Evolutionary conservation across 768 basidiomycete species (phyloP).

Genomic region (Sarcomyxa edulis): DNA sequence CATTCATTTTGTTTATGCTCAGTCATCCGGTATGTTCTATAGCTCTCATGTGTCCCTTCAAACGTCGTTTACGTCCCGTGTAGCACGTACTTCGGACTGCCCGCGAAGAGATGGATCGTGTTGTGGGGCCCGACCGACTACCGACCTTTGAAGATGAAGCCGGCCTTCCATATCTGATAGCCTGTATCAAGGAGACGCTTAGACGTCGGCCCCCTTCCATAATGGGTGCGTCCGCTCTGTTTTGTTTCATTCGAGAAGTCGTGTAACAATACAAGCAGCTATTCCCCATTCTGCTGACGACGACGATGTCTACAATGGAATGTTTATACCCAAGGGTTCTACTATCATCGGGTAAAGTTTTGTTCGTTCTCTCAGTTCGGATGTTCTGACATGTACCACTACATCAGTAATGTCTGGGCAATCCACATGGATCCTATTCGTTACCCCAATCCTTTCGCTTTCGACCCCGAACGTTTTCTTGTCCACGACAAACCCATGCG

Average conservation of each 20-base stretch:
- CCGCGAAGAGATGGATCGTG: constrained; percentile 45
- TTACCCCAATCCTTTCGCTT: constrained; percentile 20
- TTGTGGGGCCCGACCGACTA: constrained; percentile 30
- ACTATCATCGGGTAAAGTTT: constrained; percentile 14
- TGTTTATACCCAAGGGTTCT: constrained; percentile 14
- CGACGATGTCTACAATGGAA: constrained; percentile 10
- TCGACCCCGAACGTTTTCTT: constrained; percentile 26
- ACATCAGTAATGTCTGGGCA: constrained; percentile 17
- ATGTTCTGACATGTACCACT: no score
- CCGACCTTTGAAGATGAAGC: constrained; percentile 35
- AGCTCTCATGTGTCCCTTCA: no score
- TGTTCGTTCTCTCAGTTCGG: no score
- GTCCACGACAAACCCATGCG: constrained; percentile 11
- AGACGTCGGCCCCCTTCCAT: constrained; percentile 45
- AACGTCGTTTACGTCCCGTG: no score
- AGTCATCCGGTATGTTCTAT: no score
- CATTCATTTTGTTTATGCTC: no score
- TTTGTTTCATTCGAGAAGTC: no score
- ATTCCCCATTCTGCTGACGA: constrained; percentile 14
- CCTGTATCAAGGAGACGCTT: constrained; percentile 40
- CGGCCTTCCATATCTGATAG: constrained; percentile 43
- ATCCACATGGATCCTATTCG: constrained; percentile 20
- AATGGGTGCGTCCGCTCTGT: no score
- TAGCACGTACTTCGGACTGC: constrained; percentile 48
- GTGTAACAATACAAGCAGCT: constrained; percentile 5